Base-by-base conservation (phyloP, 257 asterid genomes). In the Rehmannia glutinosa region DNA sequence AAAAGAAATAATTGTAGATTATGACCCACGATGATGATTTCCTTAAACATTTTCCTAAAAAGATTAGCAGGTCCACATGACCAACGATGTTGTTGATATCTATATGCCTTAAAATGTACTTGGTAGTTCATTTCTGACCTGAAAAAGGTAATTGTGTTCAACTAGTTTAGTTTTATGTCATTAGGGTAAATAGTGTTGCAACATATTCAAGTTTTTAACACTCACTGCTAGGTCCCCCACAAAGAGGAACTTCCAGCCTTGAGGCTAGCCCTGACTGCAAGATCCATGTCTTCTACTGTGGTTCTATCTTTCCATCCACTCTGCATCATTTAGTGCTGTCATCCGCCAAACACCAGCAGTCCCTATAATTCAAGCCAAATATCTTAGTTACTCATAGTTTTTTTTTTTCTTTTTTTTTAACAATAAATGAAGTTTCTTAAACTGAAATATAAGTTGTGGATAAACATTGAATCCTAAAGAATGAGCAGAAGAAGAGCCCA, bases 31-130 rank as follows among this genome's bases (percentile, higher is more conserved):
- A 64, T 63, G 69, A 85, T 68, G 77, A 90, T 90, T 67, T 87
- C 95, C 70, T 71, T 75, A 68, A 83, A 66, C 95, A 88, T 89
- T 76, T 91, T 91, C 45, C 89, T 77, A 58, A 88, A 85, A 62
- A 91, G 90, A 79, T 89, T 91, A 52, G 98, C 98, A 51, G 95
- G 96, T 42, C 96, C 96, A 33, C 94, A 87, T 39, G 95, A 89
- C 96, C 98, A 91, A 55, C 96, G 86, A 59, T 88, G 98, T 66
- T 91, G 98, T 83, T 87, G 98, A 69, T 36, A 89, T 69, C 95
- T 81, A 52, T 86, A 91, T 15, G 96, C 96, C 84, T 89, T 89
- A 75, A n/a, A 86, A 91, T 53, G 90, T 89, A 67, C 98, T 91
- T 33, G 96, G 96, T 17, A 89, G 82, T 78, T 91, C 98, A 76